Evolutionary conservation across 352 stramenopile genomes (phyloP).

Genomic region (Blastocystis sp.): DNA sequence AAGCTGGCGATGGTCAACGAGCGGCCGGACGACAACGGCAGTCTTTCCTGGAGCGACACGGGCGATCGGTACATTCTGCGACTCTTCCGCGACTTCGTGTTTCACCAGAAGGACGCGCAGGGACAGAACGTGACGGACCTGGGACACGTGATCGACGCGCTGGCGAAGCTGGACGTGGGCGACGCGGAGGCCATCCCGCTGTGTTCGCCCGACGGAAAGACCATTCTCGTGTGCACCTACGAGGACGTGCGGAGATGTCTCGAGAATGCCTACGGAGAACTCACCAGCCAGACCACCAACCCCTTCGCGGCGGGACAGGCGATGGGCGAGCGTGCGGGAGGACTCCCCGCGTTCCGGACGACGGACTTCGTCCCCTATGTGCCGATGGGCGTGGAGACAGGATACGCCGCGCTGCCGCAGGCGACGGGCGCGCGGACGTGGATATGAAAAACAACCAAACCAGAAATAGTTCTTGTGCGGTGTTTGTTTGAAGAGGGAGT

Average conservation of each 20-base stretch:
- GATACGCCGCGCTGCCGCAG: no score
- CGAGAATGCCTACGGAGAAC: conserved; percentile 67
- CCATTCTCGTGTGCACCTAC: conserved; percentile 72
- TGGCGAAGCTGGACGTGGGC: conserved; percentile 75
- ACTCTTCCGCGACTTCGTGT: conserved; percentile 78
- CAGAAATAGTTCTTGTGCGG: background rate
- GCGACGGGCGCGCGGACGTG: no score
- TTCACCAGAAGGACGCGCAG: conserved; percentile 73
- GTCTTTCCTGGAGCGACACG: conserved; percentile 70
- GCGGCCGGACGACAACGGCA: conserved; percentile 63
- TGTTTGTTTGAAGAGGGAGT: background rate
- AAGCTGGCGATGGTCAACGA: conserved; percentile 69
- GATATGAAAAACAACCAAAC: no score
- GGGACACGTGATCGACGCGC: conserved; percentile 71
- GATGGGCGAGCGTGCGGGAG: no score
- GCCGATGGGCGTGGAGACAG: background rate
- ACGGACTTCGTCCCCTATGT: background rate
- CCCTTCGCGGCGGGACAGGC: no score
- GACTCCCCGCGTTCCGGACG: background rate
- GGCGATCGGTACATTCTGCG: conserved; percentile 74
- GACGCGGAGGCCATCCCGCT: conserved; percentile 73
- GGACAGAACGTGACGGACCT: conserved; percentile 75
- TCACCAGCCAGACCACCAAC: conserved; percentile 56
- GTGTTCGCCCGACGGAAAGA: conserved; percentile 70
- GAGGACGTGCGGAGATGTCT: conserved; percentile 68